Evolutionary conservation across 2,329 filamentous ascomycete species (phyloP).

Genomic region (Exophiala calicioides): DNA sequence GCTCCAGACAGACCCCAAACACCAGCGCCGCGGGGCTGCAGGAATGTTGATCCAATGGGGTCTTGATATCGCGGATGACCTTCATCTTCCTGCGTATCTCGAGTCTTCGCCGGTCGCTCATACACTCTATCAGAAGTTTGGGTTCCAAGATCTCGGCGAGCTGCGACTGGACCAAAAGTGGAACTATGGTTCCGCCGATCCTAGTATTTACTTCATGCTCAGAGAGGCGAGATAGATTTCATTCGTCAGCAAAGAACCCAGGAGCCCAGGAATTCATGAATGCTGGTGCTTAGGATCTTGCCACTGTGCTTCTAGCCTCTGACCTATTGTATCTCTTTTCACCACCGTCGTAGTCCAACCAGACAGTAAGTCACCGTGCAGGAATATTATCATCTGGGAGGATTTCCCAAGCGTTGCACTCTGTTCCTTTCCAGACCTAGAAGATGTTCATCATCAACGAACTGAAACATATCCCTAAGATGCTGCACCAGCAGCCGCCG

Average conservation of each 20-base stretch:
- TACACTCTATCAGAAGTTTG: constrained; percentile 50
- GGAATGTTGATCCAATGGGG: constrained; percentile 47
- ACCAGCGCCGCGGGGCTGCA: constrained; percentile 48
- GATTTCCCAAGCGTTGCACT: too few species aligned
- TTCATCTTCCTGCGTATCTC: constrained; percentile 48
- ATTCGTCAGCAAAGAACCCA: neutral
- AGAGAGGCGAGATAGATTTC: constrained; percentile 5
- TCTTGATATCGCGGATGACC: constrained; percentile 35
- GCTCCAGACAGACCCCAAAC: constrained; percentile 35
- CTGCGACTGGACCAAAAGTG: constrained; percentile 14
- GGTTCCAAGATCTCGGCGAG: constrained; percentile 38
- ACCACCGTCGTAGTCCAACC: too few species aligned
- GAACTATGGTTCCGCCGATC: constrained; percentile 11
- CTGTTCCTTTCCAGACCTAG: too few species aligned
- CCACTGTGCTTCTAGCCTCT: too few species aligned
- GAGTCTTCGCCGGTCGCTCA: constrained; percentile 49
- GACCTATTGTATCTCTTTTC: too few species aligned
- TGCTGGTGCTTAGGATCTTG: too few species aligned
- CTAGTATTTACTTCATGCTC: constrained; percentile 17
- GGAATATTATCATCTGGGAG: too few species aligned
- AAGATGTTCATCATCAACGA: too few species aligned
- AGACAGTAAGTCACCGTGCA: too few species aligned
- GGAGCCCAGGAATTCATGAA: too few species aligned
- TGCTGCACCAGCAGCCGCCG: too few species aligned
- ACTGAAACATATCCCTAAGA: too few species aligned